Evolutionary conservation across 2,329 filamentous ascomycete species (phyloP).

Genomic region (Drechslerella dactyloides): DNA sequence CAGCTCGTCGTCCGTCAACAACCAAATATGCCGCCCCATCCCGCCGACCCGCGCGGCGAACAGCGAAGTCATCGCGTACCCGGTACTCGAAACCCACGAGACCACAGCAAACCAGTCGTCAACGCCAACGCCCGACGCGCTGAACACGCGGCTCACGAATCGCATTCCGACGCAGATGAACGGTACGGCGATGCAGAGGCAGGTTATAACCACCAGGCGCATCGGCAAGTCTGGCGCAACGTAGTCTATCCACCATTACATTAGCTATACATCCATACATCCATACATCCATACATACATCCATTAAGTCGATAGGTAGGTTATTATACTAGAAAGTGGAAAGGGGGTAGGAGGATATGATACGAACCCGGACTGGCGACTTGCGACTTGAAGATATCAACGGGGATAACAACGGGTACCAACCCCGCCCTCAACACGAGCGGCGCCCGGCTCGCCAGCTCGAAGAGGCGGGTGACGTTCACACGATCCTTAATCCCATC

Average conservation of each 20-base stretch:
- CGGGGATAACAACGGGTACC: conserved; percentile 28
- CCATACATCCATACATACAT: too few species aligned
- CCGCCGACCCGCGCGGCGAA: conserved; percentile 14
- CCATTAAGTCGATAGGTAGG: too few species aligned
- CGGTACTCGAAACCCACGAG: conserved; percentile 18
- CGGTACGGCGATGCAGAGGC: conserved; percentile 32
- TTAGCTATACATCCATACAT: not conserved
- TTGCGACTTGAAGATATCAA: conserved; percentile 15
- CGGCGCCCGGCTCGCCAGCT: conserved; percentile 14
- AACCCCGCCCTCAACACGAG: conserved; percentile 18
- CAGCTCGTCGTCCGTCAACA: conserved; percentile 15
- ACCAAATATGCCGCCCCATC: conserved; percentile 34
- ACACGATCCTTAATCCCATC: not conserved
- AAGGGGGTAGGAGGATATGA: too few species aligned
- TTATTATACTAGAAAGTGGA: too few species aligned
- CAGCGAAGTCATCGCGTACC: conserved; percentile 22
- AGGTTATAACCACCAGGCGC: conserved; percentile 20
- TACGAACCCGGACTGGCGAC: conserved; percentile 35
- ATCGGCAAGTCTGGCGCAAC: conserved; percentile 20
- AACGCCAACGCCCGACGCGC: conserved; percentile 19
- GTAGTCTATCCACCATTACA: conserved; percentile 17
- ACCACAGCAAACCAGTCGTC: conserved; percentile 38
- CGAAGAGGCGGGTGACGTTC: conserved; percentile 30
- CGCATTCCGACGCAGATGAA: conserved; percentile 25
- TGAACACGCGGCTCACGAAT: conserved; percentile 31